These are phyloP conservation scores for Fusarium incarnatum DNA, from an alignment of 2,329 filamentous ascomycete species.

Conservation along the genomic window DNA sequence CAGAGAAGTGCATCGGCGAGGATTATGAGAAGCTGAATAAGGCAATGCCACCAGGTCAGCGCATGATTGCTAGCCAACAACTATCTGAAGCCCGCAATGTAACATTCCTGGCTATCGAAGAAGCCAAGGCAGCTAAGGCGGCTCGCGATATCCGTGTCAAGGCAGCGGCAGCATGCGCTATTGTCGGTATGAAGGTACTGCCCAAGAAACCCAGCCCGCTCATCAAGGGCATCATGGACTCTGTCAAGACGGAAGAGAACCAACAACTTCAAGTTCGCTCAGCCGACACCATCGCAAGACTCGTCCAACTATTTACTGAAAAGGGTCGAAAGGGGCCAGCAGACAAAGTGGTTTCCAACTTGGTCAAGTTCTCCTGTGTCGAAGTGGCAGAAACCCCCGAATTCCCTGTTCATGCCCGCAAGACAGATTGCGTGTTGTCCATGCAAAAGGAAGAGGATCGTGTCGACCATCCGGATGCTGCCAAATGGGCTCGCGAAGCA, in stretches of 20 bases:
- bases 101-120: constrained; percentile 78
- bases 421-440: constrained; percentile 86
- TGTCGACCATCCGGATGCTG: constrained; percentile 90
- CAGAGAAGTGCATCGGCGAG: constrained; percentile 85
- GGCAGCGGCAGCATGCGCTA: constrained; percentile 85
- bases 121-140: constrained; percentile 82
- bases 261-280: constrained; percentile 87
- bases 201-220: constrained; percentile 94
- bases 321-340: constrained; percentile 85
- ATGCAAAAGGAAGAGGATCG: constrained; percentile 98
- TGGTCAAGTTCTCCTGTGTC: constrained; percentile 97
- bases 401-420: constrained; percentile 83
- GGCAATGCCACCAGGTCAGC: constrained; percentile 86
- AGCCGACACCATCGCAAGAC: constrained; percentile 82
- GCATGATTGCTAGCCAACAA: constrained; percentile 83
- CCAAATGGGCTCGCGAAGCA: constrained; percentile 88
- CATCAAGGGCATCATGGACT: constrained; percentile 99
- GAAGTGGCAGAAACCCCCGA: constrained; percentile 98
- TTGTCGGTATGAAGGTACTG: constrained; percentile 87
- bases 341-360: constrained; percentile 94
- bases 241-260: constrained; percentile 94
- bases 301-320: constrained; percentile 88
- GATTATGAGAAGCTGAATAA: constrained; percentile 93
- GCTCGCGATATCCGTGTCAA: constrained; percentile 86
- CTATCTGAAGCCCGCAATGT: constrained; percentile 81